Evolutionary conservation across 2,329 filamentous ascomycete genomes (phyloP), one percentile per base, ranked within the genome.

Genomic region (Ambrosiella cleistominuta): DNA sequence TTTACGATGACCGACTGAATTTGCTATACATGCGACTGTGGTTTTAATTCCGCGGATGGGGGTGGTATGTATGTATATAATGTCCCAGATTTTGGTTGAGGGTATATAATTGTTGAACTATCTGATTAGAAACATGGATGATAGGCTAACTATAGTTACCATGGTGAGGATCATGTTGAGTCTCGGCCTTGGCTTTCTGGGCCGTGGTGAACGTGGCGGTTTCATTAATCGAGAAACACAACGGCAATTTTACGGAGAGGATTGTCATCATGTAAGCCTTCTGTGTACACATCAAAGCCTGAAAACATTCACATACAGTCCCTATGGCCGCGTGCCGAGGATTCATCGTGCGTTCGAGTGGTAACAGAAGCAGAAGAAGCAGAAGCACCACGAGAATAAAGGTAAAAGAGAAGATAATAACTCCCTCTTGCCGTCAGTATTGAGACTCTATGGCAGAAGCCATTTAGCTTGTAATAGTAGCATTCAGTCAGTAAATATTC

Each of bases 401-500:
- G 8, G 45, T 2, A n/a, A 35, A 35, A 51, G 7, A 19, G 47
- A 51, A 19, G 19, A 51, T 3, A 19, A 17, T 2, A 47, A 19
- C 19, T 19, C 7, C n/a, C 1, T 17, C 1, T 8, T 13, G 19
- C n/a, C n/a, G 19, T 13, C 27, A 56, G 45, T 56, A 56, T 47
- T 49, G 54, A 44, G 13, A 56, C 40, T 19, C 54, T 49, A 12
- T 27, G 47, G 54, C 54, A 39, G 54, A 42, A 56, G 54, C 45
- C 4, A 27, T 27, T 27, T 56, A 47, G 42, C 42, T 49, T 47
- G 54, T 27, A 36, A 56, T 42, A 19, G 54, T 56, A 47, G 40
- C 42, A 56, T 56, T 47, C 12, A 8, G n/a, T 3, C 35, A n/a
- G 11, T 12, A 2, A 49, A 42, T 37, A 15, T 42, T 12, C 13